phyloP scores from a whole-genome alignment of 306 rosid genomes.

The Quercus aquifolioides region DNA sequence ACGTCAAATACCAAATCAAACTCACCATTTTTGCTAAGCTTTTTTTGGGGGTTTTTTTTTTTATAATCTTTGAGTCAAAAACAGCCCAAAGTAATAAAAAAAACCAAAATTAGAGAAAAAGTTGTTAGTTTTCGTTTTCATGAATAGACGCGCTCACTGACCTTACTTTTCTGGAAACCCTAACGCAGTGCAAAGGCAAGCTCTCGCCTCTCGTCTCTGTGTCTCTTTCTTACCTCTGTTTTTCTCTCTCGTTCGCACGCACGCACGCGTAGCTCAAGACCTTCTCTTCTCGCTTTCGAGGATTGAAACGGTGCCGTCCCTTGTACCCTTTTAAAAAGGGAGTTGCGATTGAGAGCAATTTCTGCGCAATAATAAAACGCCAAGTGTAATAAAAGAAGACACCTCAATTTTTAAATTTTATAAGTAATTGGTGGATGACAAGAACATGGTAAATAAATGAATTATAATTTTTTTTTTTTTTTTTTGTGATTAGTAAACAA shows the following conservation, averaged over 20 bases:
- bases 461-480: too few relatives aligned
- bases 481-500: too few relatives aligned
- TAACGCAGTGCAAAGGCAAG: slow-evolving; percentile 29
- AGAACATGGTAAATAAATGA: too few relatives aligned
- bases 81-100: not conserved
- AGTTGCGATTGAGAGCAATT: not conserved
- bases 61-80: not conserved
- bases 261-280: slow-evolving; percentile 17
- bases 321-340: not conserved
- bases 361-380: not conserved
- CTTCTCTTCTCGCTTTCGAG: not conserved
- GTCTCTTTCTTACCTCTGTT: not conserved
- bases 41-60: not conserved
- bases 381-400: not conserved
- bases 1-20: slow-evolving; percentile 54
- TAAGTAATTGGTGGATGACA: too few relatives aligned
- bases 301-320: not conserved
- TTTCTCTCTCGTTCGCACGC: slow-evolving; percentile 1
- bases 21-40: slow-evolving; percentile 36
- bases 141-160: slow-evolving; percentile 68
- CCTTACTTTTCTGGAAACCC: slow-evolving; percentile 50
- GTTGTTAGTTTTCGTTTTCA: not conserved
- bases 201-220: slow-evolving; percentile 2
- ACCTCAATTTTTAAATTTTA: not conserved
- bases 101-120: not conserved